Conservation (phyloP, 345 rosid genomes). For the Geranium rotundifolium region DNA sequence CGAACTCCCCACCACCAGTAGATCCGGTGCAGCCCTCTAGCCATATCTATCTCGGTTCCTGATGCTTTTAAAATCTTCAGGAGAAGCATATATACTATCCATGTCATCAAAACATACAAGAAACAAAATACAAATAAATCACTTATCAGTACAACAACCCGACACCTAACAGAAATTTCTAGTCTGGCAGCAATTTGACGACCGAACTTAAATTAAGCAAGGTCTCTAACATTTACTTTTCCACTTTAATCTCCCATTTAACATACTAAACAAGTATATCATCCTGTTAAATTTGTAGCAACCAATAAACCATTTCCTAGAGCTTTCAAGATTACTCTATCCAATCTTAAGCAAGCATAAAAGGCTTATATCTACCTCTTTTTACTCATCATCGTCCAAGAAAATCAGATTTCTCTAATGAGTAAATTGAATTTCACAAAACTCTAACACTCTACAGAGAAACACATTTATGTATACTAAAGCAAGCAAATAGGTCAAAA, state of each 20-base stretch:
- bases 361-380: too few species aligned
- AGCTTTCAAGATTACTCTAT: neutral
- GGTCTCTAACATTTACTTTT: neutral
- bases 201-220: neutral
- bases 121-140: too few species aligned
- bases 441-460: neutral
- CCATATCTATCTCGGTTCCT: conserved; percentile 43
- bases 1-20: conserved; percentile 84
- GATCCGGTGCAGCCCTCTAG: conserved; percentile 81
- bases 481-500: too few species aligned
- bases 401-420: neutral
- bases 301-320: neutral
- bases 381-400: neutral
- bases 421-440: neutral
- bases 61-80: conserved; percentile 64
- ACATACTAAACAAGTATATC: neutral
- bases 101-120: conserved; percentile 68
- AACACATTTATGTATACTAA: too few species aligned
- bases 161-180: neutral
- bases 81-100: conserved; percentile 81
- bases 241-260: neutral
- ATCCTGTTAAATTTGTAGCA: neutral
- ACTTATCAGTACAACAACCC: neutral
- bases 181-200: too few species aligned
- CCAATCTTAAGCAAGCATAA: neutral